Evolutionary conservation across 148 eudicot genomes (phyloP).

Genomic region (Rhododendron ferrugineum): DNA sequence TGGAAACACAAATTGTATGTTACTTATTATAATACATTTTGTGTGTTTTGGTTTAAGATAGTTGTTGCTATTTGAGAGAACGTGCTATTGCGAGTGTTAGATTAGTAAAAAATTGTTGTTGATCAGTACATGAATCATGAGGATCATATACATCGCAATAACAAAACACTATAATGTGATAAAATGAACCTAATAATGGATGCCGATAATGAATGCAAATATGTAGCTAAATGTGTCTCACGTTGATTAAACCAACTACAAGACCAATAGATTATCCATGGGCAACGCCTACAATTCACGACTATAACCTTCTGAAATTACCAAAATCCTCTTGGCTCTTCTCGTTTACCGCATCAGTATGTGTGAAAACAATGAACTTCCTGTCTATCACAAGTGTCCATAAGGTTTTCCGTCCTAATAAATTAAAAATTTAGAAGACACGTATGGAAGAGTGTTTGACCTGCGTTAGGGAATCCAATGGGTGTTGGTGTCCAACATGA

Average conservation of each 20-base stretch:
- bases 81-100: not conserved
- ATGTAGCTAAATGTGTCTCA: not conserved
- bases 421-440: not conserved
- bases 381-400: not conserved
- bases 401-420: not conserved
- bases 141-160: not conserved
- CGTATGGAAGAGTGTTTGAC: not conserved
- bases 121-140: not conserved
- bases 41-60: not conserved
- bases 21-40: not conserved
- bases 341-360: not conserved
- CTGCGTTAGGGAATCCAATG: not conserved
- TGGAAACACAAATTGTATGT: slow-evolving; percentile 8
- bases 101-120: not conserved
- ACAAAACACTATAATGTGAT: not conserved
- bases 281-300: not conserved
- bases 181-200: not conserved
- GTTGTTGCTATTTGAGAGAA: not conserved
- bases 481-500: not conserved
- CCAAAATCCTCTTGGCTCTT: not conserved
- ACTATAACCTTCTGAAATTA: not conserved
- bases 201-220: not conserved
- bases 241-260: not conserved
- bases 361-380: not conserved
- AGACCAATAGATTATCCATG: not conserved